Conservation (phyloP, 495 filamentous ascomycete genomes). For the Tuber brumale region DNA sequence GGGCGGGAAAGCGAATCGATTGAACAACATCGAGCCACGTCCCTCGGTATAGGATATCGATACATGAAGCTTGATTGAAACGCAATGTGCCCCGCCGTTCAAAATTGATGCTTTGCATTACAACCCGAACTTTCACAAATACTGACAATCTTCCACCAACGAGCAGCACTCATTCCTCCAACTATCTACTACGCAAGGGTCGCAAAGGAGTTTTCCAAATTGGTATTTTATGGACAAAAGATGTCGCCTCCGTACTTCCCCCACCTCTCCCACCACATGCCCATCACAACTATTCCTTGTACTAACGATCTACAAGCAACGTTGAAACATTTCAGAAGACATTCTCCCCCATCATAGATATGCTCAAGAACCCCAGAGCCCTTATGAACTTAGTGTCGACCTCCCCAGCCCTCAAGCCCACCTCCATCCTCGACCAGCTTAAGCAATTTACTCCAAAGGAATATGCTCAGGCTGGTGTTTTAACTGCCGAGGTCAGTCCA, state of each 20-base stretch:
- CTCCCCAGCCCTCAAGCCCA: constrained; percentile 57
- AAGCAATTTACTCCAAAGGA: constrained; percentile 58
- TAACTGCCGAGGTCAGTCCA: constrained; percentile 62
- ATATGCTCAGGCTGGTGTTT: constrained; percentile 62
- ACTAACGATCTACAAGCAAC: constrained; percentile 49
- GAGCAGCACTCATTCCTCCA: constrained; percentile 71
- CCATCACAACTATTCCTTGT: not conserved
- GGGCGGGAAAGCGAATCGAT: not conserved
- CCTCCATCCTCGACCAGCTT: constrained; percentile 46
- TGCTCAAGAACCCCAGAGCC: constrained; percentile 36
- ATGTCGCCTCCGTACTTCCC: constrained; percentile 83
- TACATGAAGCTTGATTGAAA: not conserved
- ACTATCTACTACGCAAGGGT: constrained; percentile 88
- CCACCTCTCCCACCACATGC: constrained; percentile 35
- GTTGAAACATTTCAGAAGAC: constrained; percentile 77
- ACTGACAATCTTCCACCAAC: constrained; percentile 31
- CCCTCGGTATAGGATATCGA: not conserved
- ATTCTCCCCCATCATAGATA: constrained; percentile 45
- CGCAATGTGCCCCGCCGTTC: not conserved
- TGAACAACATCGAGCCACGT: not conserved
- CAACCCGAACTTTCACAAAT: constrained; percentile 14
- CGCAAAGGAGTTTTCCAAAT: constrained; percentile 72
- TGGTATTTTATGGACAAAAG: constrained; percentile 80
- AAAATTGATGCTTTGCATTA: not conserved
- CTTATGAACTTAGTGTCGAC: constrained; percentile 67